A percentile compares a stretch with the other conserved stretches of the same genome.
Conservation (phyloP, 1,284 basidiomycete species). For the Cryptococcus sp. region DNA sequence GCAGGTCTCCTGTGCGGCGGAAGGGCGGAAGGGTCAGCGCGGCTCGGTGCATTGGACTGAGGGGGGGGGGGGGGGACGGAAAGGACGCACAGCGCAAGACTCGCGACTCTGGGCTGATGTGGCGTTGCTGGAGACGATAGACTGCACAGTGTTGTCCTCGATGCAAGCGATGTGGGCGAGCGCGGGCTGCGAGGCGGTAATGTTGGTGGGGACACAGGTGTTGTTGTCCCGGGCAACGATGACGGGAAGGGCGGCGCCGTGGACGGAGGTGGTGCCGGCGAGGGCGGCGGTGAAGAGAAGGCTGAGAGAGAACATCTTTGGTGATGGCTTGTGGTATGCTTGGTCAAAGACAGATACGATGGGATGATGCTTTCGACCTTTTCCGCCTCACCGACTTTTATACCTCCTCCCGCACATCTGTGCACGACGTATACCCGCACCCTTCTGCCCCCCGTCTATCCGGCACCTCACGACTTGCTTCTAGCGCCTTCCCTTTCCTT, state of each 20-base stretch:
- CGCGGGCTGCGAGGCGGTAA: neutral
- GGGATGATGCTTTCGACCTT: no score
- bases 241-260: neutral
- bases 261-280: neutral
- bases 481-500: neutral
- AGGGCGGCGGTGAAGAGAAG: neutral
- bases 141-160: conserved; percentile 2
- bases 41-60: neutral
- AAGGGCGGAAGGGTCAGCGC: neutral
- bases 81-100: conserved; percentile 12
- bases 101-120: conserved; percentile 4
- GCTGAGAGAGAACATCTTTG: neutral
- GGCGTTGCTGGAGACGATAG: conserved; percentile 1
- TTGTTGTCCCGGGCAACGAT: neutral
- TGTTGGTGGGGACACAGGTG: neutral
- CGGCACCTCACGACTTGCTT: neutral
- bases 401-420: neutral
- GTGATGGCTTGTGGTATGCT: neutral
- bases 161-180: conserved; percentile 15
- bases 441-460: neutral
- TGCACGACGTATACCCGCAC: neutral
- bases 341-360: no score
- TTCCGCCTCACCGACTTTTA: neutral
- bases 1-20: neutral
- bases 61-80: neutral